Conservation (phyloP, 331 rosid genomes). For the Erythrophleum ivorense region DNA sequence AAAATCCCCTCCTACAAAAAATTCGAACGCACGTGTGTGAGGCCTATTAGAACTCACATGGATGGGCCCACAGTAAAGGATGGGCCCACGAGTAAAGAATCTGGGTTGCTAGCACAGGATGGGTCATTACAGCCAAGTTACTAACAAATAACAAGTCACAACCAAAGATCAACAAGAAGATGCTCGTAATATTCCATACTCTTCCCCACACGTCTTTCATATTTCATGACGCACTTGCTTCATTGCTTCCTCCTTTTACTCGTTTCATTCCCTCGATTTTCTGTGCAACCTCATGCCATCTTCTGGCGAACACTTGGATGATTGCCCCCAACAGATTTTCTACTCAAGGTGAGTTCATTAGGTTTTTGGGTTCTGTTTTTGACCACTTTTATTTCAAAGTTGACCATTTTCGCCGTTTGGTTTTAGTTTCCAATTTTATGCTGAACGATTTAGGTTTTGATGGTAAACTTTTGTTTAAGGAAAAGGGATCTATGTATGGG, state of each 20-base stretch:
- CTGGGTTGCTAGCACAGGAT: too few species aligned
- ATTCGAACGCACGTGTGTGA: too few species aligned
- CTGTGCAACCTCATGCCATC: constrained; percentile 30
- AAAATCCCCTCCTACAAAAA: too few species aligned
- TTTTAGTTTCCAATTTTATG: background rate
- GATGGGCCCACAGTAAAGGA: too few species aligned
- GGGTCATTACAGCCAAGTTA: too few species aligned
- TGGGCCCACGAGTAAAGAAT: too few species aligned
- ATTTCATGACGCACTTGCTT: constrained; percentile 26
- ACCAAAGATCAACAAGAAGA: background rate
- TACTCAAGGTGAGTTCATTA: constrained; percentile 30
- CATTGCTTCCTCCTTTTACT: background rate
- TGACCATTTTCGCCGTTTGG: background rate
- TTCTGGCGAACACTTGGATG: background rate
- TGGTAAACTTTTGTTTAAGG: background rate
- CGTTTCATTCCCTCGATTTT: constrained; percentile 10
- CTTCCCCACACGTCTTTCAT: constrained; percentile 23
- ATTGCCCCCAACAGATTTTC: background rate
- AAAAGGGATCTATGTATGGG: background rate
- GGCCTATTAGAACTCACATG: too few species aligned
- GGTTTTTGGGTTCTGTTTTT: background rate
- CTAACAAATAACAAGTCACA: background rate
- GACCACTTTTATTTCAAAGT: background rate
- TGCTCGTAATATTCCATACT: constrained; percentile 51
- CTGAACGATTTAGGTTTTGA: background rate